Percentiles rank a stretch among this genome's conserved stretches.
Evolutionary conservation across 441 rosid species (phyloP).

Genomic region (Gossypium lobatum): DNA sequence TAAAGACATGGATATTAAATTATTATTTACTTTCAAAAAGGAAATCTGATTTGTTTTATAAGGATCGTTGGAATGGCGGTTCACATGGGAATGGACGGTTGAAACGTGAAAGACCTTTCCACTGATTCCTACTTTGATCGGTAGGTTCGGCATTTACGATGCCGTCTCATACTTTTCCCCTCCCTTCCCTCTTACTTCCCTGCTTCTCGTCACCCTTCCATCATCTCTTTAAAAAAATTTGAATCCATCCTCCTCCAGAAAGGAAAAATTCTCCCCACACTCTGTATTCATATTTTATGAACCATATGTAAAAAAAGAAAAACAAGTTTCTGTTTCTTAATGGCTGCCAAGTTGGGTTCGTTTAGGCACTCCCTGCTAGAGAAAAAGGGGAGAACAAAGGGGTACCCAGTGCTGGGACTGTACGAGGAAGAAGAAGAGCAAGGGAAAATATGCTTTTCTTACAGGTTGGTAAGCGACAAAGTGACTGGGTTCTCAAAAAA

Average conservation of each 20-base stretch:
- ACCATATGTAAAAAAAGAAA: not conserved
- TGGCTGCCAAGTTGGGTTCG: constrained; percentile 49
- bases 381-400: constrained; percentile 31
- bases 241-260: not conserved
- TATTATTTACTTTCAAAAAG: no score
- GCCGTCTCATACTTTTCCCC: not conserved
- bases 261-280: not conserved
- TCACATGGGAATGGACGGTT: not conserved
- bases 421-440: constrained; percentile 16
- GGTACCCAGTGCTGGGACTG: constrained; percentile 32
- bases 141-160: not conserved
- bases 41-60: not conserved
- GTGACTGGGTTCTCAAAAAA: constrained; percentile 15
- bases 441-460: constrained; percentile 25
- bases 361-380: constrained; percentile 37
- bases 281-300: not conserved
- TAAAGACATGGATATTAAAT: no score
- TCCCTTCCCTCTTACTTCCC: not conserved
- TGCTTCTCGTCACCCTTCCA: not conserved
- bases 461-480: constrained; percentile 18
- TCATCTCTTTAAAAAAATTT: not conserved
- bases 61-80: not conserved
- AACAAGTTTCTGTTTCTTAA: not conserved
- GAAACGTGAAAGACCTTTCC: not conserved
- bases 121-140: not conserved